Conservation (phyloP, 1,284 basidiomycete species). For the Ganoderma lingzhi region DNA sequence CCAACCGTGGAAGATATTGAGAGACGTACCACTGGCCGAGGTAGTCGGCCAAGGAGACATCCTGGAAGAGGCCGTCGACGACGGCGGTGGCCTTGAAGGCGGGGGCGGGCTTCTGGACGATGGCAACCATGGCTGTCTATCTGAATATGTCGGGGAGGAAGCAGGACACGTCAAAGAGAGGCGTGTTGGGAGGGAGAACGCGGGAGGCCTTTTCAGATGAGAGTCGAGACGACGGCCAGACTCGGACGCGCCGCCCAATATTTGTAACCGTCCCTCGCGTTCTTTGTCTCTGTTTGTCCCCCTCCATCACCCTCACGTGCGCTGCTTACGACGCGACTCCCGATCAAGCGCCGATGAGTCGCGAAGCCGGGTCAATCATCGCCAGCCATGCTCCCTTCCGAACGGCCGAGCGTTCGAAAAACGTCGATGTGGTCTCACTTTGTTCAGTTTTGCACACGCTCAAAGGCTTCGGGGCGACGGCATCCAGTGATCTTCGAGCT, state of each 20-base stretch:
- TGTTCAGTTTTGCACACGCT: not conserved
- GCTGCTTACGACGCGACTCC: slow-evolving; percentile 32
- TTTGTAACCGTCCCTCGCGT: slow-evolving; percentile 38
- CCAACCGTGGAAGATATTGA: slow-evolving; percentile 10
- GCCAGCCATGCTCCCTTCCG: not conserved
- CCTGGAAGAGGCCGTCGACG: slow-evolving; percentile 78
- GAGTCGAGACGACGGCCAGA: slow-evolving; percentile 14
- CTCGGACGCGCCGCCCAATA: slow-evolving; percentile 25
- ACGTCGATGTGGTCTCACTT: not conserved
- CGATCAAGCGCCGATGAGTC: not conserved
- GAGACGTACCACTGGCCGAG: slow-evolving; percentile 80
- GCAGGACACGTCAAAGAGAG: slow-evolving; percentile 12
- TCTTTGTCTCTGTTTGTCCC: slow-evolving; percentile 40
- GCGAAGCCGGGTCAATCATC: not conserved
- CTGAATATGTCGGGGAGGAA: slow-evolving; percentile 1
- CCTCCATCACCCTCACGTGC: slow-evolving; percentile 26
- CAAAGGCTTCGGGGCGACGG: not conserved
- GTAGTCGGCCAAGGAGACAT: slow-evolving; percentile 77
- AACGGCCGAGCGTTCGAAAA: slow-evolving; percentile 5
- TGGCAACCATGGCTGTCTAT: slow-evolving; percentile 62
- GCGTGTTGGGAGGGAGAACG: slow-evolving; percentile 8
- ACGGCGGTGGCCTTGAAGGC: slow-evolving; percentile 81
- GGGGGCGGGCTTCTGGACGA: slow-evolving; percentile 82
- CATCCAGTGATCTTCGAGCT: not conserved
- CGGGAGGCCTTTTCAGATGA: not conserved